Percentiles rank a stretch among this genome's conserved stretches.
Conservation (phyloP, 345 rosid genomes). For the Citrus unshiu region DNA sequence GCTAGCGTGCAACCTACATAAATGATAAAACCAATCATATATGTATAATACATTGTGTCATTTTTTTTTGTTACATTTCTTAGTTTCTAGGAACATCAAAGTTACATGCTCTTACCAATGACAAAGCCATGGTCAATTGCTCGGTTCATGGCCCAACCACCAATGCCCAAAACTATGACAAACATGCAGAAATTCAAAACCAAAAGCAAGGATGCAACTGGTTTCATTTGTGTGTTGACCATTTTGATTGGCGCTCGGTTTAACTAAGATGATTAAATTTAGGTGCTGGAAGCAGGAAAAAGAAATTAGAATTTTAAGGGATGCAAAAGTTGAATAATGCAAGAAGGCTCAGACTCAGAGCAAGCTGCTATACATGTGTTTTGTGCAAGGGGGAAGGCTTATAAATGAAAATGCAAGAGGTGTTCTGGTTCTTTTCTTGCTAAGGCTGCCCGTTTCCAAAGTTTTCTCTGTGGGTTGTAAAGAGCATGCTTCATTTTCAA, state of each 20-base stretch:
- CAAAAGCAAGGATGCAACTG: conserved; percentile 56
- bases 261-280: not conserved
- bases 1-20: not conserved
- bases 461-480: conserved; percentile 51
- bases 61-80: no score
- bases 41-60: no score
- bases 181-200: conserved; percentile 77
- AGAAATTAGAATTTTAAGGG: not conserved
- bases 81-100: not conserved
- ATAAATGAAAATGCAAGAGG: conserved; percentile 12
- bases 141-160: conserved; percentile 77
- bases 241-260: conserved; percentile 19
- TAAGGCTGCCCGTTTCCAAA: conserved; percentile 42
- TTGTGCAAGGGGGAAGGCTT: conserved; percentile 6
- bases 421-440: conserved; percentile 77
- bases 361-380: conserved; percentile 10
- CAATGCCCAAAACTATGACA: conserved; percentile 64
- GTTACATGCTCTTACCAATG: conserved; percentile 45
- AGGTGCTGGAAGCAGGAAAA: conserved; percentile 12
- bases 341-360: not conserved
- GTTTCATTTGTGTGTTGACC: conserved; percentile 52
- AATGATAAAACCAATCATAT: no score
- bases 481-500: conserved; percentile 57
- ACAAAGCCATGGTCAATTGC: conserved; percentile 79
- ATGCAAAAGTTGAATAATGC: conserved; percentile 1